These are phyloP conservation scores for Closterium sp. DNA, from an alignment of 139 green algal species.

Conservation along the genomic window DNA sequence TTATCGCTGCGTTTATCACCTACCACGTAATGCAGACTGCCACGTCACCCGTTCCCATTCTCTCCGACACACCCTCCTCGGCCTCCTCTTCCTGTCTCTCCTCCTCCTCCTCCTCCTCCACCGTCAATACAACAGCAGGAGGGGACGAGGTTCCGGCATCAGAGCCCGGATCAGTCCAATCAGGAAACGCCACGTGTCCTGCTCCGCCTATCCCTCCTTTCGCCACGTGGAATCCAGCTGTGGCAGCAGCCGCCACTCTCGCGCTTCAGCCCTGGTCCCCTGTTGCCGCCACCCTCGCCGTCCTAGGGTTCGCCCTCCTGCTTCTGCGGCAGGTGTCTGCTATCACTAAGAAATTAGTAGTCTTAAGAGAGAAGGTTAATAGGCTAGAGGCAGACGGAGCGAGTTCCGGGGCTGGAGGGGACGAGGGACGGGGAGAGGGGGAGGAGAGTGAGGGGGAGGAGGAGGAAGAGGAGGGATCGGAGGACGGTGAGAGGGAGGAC, in stretches of 20 bases:
- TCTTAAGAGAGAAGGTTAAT: not conserved
- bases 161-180: too few species aligned
- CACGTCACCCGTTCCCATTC: not conserved
- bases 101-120: not conserved
- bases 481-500: not conserved
- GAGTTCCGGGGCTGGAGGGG: not conserved
- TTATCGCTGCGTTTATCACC: not conserved
- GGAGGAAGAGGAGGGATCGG: not conserved
- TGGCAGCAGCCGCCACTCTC: not conserved
- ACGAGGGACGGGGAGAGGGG: not conserved
- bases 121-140: not conserved
- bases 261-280: not conserved
- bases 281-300: not conserved
- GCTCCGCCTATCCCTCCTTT: not conserved
- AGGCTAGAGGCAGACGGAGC: not conserved
- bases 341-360: not conserved
- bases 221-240: too few species aligned
- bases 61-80: not conserved
- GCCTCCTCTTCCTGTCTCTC: too few species aligned
- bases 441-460: not conserved
- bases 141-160: not conserved
- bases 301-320: not conserved
- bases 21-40: not conserved
- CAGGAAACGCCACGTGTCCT: not conserved
- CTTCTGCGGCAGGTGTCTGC: not conserved